Evolutionary conservation across 2,329 filamentous ascomycete genomes (phyloP).

Genomic region (Trichophyton mentagrophytes): DNA sequence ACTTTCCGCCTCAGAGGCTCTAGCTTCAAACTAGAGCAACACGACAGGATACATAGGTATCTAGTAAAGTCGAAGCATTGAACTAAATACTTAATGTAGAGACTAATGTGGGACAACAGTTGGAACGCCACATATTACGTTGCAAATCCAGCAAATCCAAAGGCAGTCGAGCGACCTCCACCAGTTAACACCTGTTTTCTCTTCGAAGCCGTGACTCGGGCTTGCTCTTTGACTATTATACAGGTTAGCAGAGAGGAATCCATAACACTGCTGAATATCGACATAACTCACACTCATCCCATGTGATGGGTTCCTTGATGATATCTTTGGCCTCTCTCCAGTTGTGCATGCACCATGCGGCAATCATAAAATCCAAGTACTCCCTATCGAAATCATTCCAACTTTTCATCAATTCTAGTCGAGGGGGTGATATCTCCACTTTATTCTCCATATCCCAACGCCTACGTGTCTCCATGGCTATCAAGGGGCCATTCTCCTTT

Average conservation of each 20-base stretch:
- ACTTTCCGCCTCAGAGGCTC: too few species aligned
- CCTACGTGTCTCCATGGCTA: constrained; percentile 12
- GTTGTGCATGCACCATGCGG: constrained; percentile 15
- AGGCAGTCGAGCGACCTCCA: neutral
- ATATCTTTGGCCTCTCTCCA: constrained; percentile 15
- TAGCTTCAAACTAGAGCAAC: too few species aligned
- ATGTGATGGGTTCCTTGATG: constrained; percentile 13
- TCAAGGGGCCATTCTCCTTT: constrained; percentile 4
- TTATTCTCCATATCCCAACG: constrained; percentile 13
- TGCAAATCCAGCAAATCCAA: neutral
- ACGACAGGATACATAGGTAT: too few species aligned
- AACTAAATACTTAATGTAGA: too few species aligned
- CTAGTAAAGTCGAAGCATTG: too few species aligned
- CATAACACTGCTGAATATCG: neutral
- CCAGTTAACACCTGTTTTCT: constrained; percentile 1
- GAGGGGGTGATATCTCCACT: constrained; percentile 8
- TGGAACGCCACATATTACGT: neutral
- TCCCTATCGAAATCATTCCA: constrained; percentile 8
- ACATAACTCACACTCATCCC: constrained; percentile 13
- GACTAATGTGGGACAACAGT: neutral
- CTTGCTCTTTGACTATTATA: constrained; percentile 10
- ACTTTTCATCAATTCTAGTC: constrained; percentile 10
- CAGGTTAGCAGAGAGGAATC: neutral
- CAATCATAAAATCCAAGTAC: constrained; percentile 13
- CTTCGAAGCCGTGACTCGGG: constrained; percentile 7